Evolutionary conservation across 1,139 yeast genomes (phyloP), one percentile per base, ranked within the genome.

Genomic region (Saccharomyces hybrid): DNA sequence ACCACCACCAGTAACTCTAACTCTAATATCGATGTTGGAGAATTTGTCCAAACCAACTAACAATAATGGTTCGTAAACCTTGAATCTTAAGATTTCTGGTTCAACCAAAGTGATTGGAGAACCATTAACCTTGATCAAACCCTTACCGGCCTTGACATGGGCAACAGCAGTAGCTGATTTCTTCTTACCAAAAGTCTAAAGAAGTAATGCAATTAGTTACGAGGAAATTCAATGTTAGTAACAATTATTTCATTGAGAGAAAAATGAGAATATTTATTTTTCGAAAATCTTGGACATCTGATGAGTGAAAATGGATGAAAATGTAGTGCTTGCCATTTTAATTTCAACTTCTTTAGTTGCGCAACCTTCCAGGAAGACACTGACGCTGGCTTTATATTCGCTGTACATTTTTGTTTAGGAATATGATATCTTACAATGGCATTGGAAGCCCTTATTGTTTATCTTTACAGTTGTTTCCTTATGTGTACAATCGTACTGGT

Each of bases 121-220:
- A 80, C 99, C 99, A 84, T 93, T 93, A 72, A 93, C 95, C 85
- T 93, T 93, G 82, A 93, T 86, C 78, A 93, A 88, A 81, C 99
- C 98, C 82, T 88, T 88, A 80, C 99, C 98, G 81, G 95, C 91
- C 84, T 90, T 91, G 74, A 93, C 97, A 81, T 89, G 96, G 79
- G 99, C 99, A 76, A 93, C 99, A 77, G 99, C 99, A 74, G 99
- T 93, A 75, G 99, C 99, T 77, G 97, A 88, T 86, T 88, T 93
- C 95, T 93, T 93, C 85, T 93, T 93, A 82, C 99, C 99, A 83
- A 93, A 93, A 79, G 98, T 91, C 96, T 89, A 77, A 50, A 23
- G 52, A 54, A 51, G 26, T 16, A 46, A 42, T 51, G 52, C 42
- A 26, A 31, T 38, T 32, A 44, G 23, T 38, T 46, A 41, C 42